Evolutionary conservation across 208 protist genomes (phyloP).

Genomic region (Tritrichomonas foetus): DNA sequence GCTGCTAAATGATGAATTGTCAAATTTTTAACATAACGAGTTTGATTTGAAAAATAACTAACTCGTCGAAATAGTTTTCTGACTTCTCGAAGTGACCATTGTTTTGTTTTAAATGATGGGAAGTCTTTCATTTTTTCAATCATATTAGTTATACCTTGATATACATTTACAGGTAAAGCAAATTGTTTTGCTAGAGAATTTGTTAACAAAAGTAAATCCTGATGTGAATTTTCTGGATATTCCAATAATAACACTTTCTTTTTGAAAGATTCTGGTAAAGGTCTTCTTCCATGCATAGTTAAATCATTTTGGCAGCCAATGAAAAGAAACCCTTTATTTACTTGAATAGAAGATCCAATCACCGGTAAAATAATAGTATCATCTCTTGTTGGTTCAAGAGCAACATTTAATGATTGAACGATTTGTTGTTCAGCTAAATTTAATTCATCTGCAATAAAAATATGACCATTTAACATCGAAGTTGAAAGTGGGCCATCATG

Average conservation of each 20-base stretch:
- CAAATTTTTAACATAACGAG: background rate
- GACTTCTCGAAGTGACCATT: background rate
- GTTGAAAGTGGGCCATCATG: background rate
- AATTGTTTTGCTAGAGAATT: background rate
- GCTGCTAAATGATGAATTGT: background rate
- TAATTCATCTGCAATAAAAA: constrained; percentile 23
- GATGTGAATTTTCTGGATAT: background rate
- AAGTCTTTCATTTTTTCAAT: background rate
- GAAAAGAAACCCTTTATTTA: background rate
- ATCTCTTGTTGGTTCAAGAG: background rate
- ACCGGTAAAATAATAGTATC: background rate
- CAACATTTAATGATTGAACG: background rate
- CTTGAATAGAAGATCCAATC: background rate
- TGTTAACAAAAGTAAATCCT: background rate
- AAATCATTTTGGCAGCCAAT: constrained; percentile 27
- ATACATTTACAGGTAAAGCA: background rate
- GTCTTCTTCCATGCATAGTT: background rate
- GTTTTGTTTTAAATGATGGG: background rate
- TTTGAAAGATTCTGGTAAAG: background rate
- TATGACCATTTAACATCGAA: background rate
- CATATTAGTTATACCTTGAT: background rate
- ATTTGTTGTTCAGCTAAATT: background rate
- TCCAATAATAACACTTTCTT: background rate
- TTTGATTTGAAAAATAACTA: background rate
- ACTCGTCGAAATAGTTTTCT: background rate